Evolutionary conservation across 306 rosid genomes (phyloP).

Genomic region (Citrullus colocynthis): DNA sequence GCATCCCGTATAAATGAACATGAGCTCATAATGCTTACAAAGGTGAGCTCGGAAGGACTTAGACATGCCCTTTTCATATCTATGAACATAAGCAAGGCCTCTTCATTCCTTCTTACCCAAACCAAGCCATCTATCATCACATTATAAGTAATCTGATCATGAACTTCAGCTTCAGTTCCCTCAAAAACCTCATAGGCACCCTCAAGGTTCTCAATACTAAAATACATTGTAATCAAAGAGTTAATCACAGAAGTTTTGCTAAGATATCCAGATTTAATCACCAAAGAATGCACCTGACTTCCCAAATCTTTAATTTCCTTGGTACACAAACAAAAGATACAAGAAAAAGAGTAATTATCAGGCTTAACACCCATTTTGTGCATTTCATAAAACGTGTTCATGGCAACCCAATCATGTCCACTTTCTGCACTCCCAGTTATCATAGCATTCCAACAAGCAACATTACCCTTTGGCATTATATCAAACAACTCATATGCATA

Average conservation of each 20-base stretch:
- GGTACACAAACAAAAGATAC: slow-evolving; percentile 46
- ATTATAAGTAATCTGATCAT: slow-evolving; percentile 54
- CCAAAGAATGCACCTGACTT: slow-evolving; percentile 44
- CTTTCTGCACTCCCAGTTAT: slow-evolving; percentile 43
- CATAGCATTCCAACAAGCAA: slow-evolving; percentile 60
- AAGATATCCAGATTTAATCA: slow-evolving; percentile 37
- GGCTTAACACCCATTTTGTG: slow-evolving; percentile 30
- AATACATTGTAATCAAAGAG: slow-evolving; percentile 62
- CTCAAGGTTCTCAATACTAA: slow-evolving; percentile 22
- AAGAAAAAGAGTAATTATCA: slow-evolving; percentile 47
- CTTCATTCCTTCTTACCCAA: slow-evolving; percentile 26
- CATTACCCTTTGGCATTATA: slow-evolving; percentile 31
- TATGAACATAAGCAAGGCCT: slow-evolving; percentile 42
- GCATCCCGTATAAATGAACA: slow-evolving; percentile 32
- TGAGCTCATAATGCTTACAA: slow-evolving; percentile 68
- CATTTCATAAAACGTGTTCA: slow-evolving; percentile 39
- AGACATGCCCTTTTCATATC: slow-evolving; percentile 40
- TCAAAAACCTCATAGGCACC: slow-evolving; percentile 49
- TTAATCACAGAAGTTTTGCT: slow-evolving; percentile 46
- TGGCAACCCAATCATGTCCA: slow-evolving; percentile 23
- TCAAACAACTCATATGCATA: slow-evolving; percentile 39
- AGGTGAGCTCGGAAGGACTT: slow-evolving; percentile 44
- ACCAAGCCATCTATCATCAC: slow-evolving; percentile 68
- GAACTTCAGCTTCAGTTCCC: slow-evolving; percentile 21
- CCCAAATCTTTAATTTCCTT: slow-evolving; percentile 39